Conservation (phyloP, 2,329 filamentous ascomycete genomes). For the Colletotrichum spinosum region DNA sequence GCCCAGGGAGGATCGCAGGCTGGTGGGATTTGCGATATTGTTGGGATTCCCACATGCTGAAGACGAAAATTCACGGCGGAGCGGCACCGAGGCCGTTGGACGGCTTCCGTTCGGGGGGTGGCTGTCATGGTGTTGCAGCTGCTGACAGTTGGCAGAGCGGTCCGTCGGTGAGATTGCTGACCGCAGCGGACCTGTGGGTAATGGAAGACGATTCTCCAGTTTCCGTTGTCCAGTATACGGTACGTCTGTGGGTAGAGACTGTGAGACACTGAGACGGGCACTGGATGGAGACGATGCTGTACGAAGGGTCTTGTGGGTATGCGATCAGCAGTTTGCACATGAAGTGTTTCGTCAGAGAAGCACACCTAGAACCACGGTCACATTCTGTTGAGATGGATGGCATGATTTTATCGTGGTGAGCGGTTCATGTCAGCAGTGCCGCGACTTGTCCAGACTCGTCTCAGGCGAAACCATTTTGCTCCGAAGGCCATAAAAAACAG, state of each 20-base stretch:
- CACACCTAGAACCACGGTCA: neutral
- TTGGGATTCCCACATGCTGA: conserved; percentile 27
- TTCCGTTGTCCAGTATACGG: no score
- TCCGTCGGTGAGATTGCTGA: conserved; percentile 31
- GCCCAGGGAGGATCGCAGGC: neutral
- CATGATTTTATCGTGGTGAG: no score
- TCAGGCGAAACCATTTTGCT: neutral
- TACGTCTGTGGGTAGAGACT: neutral
- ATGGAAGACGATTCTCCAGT: neutral
- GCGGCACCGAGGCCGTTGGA: conserved; percentile 21
- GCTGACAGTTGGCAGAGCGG: conserved; percentile 14
- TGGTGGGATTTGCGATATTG: conserved; percentile 16
- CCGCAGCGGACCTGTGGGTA: conserved; percentile 2
- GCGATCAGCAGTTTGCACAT: conserved; percentile 20
- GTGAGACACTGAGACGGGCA: conserved; percentile 27
- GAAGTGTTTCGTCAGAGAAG: conserved; percentile 2
- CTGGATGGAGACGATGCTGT: conserved; percentile 20
- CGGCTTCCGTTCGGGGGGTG: neutral
- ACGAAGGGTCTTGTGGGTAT: conserved; percentile 23
- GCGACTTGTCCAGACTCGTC: conserved; percentile 2
- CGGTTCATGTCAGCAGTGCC: neutral
- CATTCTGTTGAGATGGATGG: no score
- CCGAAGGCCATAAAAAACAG: conserved; percentile 10
- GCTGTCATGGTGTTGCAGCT: conserved; percentile 15
- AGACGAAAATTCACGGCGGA: neutral